Base-by-base conservation (phyloP, 495 filamentous ascomycete genomes). In the Emericellopsis terricola region DNA sequence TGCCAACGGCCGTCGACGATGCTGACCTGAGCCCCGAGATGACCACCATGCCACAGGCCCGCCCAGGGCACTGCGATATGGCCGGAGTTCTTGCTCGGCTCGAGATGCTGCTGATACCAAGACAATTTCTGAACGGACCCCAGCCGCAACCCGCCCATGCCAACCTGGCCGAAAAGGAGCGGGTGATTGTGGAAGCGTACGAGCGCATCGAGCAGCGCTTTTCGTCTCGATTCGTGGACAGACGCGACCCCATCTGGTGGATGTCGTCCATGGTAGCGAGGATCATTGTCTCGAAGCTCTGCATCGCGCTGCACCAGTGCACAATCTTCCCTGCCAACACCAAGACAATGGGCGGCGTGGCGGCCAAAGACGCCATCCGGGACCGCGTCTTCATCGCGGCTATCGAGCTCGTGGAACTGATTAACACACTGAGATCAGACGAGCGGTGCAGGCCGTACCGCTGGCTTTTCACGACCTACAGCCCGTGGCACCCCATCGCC, bases 1-100 rank as follows among this genome's bases (percentile, higher is more conserved):
- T 75, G n/a, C 79, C 79, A 0, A 53, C 76, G 19, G 89, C 87
- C 44, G 63, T 93, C 45, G 80, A 92, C 50, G 86, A 93, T 34
- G 50, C 52, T 9, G 84, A 93, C 43, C 63, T 94, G 13, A 59
- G 51, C 15, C 77, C 76, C 0, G 64, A 76, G 1, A 74, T 69
- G 60, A 64, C 55, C 3, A 62, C 71, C 15, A 51, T 70, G 2
- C 78, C 82, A 0, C 38, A 50, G 16, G 63, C 73, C 26, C 62
- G 73, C 8, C 49, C 51, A 3, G 74, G 69, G 8, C 69, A 60
- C 18, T 89, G 82, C 3, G 82, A 91, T 33, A 81, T 83, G 70
- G 78, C 78, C 1, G 86, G 91, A 47, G 70, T 65, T 30, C 53
- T 92, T 0, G 36, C 81, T 16, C 65, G 73, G 7, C 77, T 65